These are phyloP conservation scores for Calocybe gangraenosa DNA, from an alignment of 768 basidiomycete species.

Conservation along the genomic window DNA sequence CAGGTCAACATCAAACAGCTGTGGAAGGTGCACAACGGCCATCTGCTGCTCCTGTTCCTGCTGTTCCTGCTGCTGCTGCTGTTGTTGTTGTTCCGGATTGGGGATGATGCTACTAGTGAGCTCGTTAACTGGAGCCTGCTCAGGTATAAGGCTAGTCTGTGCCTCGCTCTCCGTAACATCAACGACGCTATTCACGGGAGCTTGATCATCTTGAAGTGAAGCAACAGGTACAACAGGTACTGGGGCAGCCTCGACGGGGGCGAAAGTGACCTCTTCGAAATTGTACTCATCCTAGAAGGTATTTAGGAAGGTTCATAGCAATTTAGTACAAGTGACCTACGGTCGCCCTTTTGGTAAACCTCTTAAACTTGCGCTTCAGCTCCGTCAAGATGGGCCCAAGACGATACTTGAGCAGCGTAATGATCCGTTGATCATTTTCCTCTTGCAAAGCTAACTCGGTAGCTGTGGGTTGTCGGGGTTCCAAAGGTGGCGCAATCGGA, in stretches of 20 bases:
- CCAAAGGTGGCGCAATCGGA: slow-evolving; percentile 84
- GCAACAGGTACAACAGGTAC: slow-evolving; percentile 23
- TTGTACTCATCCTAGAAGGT: slow-evolving; percentile 70
- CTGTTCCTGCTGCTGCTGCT: slow-evolving; percentile 19
- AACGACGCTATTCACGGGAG: slow-evolving; percentile 35
- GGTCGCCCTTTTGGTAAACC: slow-evolving; percentile 76
- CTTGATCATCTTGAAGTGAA: slow-evolving; percentile 32
- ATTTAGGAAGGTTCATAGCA: slow-evolving; percentile 4
- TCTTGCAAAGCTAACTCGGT: slow-evolving; percentile 81
- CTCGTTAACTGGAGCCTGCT: slow-evolving; percentile 29
- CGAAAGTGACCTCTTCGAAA: slow-evolving; percentile 34
- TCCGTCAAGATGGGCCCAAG: slow-evolving; percentile 87
- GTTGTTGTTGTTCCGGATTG: slow-evolving; percentile 18
- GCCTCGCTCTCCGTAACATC: slow-evolving; percentile 37
- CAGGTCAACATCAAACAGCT: slow-evolving; percentile 82
- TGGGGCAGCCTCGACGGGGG: slow-evolving; percentile 6
- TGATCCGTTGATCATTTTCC: slow-evolving; percentile 73
- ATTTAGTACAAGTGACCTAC: slow-evolving; percentile 38
- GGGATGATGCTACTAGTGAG: slow-evolving; percentile 34
- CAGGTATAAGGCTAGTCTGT: neutral
- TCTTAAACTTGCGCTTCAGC: slow-evolving; percentile 88
- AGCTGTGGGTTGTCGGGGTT: slow-evolving; percentile 76
- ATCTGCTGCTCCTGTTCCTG: slow-evolving; percentile 30
- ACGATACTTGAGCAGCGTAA: slow-evolving; percentile 84
- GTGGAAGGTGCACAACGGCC: slow-evolving; percentile 35